Conservation (phyloP, 2,329 filamentous ascomycete genomes). For the Emericellopsis cladophorae region DNA sequence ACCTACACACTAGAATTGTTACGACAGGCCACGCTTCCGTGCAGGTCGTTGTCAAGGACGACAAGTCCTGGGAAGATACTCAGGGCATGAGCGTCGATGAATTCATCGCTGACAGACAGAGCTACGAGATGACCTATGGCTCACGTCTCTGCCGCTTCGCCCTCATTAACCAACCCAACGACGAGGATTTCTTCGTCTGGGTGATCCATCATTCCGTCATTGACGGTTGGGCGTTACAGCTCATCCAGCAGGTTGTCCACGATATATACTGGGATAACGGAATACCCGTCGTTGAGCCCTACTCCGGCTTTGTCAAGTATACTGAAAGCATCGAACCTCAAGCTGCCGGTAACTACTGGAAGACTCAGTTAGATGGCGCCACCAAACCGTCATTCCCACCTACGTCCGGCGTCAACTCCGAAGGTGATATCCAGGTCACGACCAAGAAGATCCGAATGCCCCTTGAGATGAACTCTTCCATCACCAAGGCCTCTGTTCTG, state of each 20-base stretch:
- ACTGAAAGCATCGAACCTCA: constrained; percentile 1
- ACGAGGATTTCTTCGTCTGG: constrained; percentile 2
- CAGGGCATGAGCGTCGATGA: background rate
- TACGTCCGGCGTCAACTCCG: background rate
- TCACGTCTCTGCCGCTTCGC: background rate
- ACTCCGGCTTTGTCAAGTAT: constrained; percentile 4
- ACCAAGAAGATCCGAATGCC: background rate
- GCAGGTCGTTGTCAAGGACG: constrained; percentile 3
- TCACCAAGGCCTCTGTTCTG: constrained; percentile 2
- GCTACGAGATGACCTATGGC: constrained; percentile 1
- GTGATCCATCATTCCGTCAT: constrained; percentile 2
- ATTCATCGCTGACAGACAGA: constrained; percentile 3
- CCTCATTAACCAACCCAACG: background rate
- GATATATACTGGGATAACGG: background rate
- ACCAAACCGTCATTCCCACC: constrained; percentile 4
- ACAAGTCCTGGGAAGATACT: constrained; percentile 1
- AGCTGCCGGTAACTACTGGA: constrained; percentile 4
- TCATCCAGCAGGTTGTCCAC: constrained; percentile 3
- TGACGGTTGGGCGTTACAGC: constrained; percentile 3
- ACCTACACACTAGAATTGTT: constrained; percentile 9
- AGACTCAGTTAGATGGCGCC: constrained; percentile 4
- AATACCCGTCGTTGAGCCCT: constrained; percentile 1
- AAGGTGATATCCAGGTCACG: background rate
- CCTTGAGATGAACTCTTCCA: background rate
- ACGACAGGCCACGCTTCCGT: constrained; percentile 2